Evolutionary conservation across 768 basidiomycete genomes (phyloP).

Genomic region (Lentinula sp.): DNA sequence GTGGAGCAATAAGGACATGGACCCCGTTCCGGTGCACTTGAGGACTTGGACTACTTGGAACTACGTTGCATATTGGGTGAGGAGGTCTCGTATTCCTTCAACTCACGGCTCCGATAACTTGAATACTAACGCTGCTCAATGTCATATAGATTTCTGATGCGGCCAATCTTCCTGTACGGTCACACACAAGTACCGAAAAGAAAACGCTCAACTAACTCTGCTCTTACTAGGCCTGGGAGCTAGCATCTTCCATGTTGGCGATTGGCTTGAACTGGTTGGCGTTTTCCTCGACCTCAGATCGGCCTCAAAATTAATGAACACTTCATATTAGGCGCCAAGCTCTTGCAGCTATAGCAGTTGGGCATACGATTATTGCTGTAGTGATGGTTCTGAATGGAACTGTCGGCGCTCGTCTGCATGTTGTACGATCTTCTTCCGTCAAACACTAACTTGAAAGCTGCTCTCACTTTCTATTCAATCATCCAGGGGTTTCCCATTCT

Average conservation of each 20-base stretch:
- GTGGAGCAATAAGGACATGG: conserved; percentile 77
- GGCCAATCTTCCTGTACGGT: conserved; percentile 23
- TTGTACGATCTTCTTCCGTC: conserved; percentile 22
- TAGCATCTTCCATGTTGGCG: conserved; percentile 71
- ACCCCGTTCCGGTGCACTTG: conserved; percentile 54
- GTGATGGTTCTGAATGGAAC: conserved; percentile 78
- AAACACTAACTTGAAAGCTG: conserved; percentile 21
- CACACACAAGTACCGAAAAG: conserved; percentile 11
- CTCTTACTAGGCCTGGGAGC: conserved; percentile 34
- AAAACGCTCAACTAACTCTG: conserved; percentile 16
- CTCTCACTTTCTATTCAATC: background rate
- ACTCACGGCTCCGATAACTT: too few relatives aligned
- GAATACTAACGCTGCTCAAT: conserved; percentile 8
- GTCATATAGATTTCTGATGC: conserved; percentile 34
- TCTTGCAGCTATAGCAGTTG: conserved; percentile 62
- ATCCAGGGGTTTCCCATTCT: conserved; percentile 39
- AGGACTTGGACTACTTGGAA: conserved; percentile 68
- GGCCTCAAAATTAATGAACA: background rate
- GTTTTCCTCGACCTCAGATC: background rate
- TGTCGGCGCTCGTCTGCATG: conserved; percentile 68
- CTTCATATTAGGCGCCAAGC: conserved; percentile 49
- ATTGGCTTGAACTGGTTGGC: conserved; percentile 64
- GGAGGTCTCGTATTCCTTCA: conserved; percentile 8
- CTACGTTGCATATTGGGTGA: conserved; percentile 54
- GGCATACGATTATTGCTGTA: conserved; percentile 64